Base-by-base conservation (phyloP, 2,329 filamentous ascomycete species). In the Ophiostoma angusticollis region DNA sequence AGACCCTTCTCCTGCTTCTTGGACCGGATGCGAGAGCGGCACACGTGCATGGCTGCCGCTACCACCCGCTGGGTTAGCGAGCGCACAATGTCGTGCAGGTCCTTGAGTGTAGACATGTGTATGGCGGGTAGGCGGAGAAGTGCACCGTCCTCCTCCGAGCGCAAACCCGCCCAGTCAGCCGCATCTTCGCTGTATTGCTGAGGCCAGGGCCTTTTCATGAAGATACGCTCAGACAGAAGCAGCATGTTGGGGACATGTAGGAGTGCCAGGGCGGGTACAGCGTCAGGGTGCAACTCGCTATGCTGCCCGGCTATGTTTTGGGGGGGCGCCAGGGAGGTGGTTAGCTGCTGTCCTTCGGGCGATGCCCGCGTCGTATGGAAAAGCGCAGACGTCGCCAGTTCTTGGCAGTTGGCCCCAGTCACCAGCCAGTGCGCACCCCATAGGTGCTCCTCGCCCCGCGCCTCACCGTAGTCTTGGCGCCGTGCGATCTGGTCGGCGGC, bases 31-130 rank as follows among this genome's bases (percentile, higher is more conserved):
- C 84, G 69, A 2, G 80, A 80, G 54, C 73, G 70, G n/a, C 79
- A 73, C 42, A 84, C 72, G 49, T 80, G 81, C 0, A 91, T 60
- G 0, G 74, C 64, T 0, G 80, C 73, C 33, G 82, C 40, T 11
- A 91, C 64, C 1, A 94, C 59, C 11, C 82, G 70, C 42, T 72
- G 74, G 0, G 82, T 87, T 12, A 91, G 48, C 38, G 72, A 80
- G 1, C 81, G 55, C 0, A 71, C 64, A 2, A 94, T 57, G 8
- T 72, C 71, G 50, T 86, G 69, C 31, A 94, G 79, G 49, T 91
- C 84, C 5, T 73, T 68, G n/a, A 93, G 68, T 0, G 82, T 77
- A 2, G 83, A 86, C 6, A 77, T 72, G 48, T 80, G 77, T 17
- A 94, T 72, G 0, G 80, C 74, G 0, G 86, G 86, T 3, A 63